Evolutionary conservation across 2,329 filamentous ascomycete species (phyloP).

Genomic region (Colletotrichum nymphaeae): DNA sequence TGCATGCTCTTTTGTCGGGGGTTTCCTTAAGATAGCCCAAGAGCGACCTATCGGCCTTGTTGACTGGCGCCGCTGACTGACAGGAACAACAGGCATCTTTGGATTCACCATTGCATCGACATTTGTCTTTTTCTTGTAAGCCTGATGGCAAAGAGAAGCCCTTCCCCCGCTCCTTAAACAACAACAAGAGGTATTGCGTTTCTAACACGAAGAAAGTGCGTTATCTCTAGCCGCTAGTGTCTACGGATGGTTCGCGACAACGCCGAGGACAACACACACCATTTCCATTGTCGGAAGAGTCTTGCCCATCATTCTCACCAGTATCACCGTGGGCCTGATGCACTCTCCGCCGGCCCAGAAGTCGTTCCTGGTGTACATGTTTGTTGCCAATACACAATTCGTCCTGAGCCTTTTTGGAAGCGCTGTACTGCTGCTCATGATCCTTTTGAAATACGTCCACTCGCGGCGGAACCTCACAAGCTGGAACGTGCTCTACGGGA

Average conservation of each 20-base stretch:
- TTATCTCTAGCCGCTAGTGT: slow-evolving; percentile 31
- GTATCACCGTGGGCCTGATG: slow-evolving; percentile 23
- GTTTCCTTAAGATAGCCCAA: not conserved
- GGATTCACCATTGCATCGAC: slow-evolving; percentile 26
- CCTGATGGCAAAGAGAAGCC: not conserved
- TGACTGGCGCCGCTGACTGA: too few relatives aligned
- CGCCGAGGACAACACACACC: slow-evolving; percentile 23
- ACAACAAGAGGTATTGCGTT: not conserved
- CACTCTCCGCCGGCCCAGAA: not conserved
- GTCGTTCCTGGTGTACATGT: slow-evolving; percentile 22
- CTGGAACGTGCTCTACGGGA: slow-evolving; percentile 47
- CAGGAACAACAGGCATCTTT: slow-evolving; percentile 6
- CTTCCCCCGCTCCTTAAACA: too few relatives aligned
- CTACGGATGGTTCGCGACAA: slow-evolving; percentile 32
- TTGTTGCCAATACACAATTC: slow-evolving; percentile 31
- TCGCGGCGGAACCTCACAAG: slow-evolving; percentile 45
- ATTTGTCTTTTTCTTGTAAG: slow-evolving; percentile 34
- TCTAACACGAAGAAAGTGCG: not conserved
- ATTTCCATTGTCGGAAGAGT: slow-evolving; percentile 23
- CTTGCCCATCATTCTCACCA: slow-evolving; percentile 16
- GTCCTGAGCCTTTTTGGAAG: slow-evolving; percentile 41
- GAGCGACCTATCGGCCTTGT: not conserved
- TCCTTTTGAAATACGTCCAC: slow-evolving; percentile 53
- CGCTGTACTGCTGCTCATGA: slow-evolving; percentile 49
- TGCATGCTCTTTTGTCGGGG: not conserved